These are phyloP conservation scores for Trichoderma sp. DNA, from an alignment of 2,329 filamentous ascomycete species.

Conservation along the genomic window DNA sequence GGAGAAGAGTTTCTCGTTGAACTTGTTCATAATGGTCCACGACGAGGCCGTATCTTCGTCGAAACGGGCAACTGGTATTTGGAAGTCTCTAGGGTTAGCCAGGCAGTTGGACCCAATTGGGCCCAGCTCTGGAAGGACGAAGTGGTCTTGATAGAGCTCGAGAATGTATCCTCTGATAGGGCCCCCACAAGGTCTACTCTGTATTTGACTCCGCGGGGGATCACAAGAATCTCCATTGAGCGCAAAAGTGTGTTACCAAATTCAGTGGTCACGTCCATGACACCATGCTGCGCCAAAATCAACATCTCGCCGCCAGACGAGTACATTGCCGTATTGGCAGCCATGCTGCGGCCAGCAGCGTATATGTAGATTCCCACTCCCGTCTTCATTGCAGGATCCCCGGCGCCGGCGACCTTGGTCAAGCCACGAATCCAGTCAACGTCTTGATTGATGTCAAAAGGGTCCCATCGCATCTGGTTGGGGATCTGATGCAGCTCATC, in stretches of 20 bases:
- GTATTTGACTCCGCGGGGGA: conserved; percentile 75
- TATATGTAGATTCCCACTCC: conserved; percentile 83
- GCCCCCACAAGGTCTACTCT: conserved; percentile 66
- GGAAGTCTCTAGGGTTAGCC: conserved; percentile 75
- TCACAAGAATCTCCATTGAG: conserved; percentile 76
- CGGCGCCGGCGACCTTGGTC: conserved; percentile 74
- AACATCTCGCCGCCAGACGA: conserved; percentile 80
- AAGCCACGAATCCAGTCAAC: conserved; percentile 61
- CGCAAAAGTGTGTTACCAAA: conserved; percentile 74
- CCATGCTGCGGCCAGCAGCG: conserved; percentile 78
- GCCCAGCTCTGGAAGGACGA: conserved; percentile 70
- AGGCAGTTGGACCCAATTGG: conserved; percentile 75
- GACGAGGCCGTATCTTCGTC: conserved; percentile 59
- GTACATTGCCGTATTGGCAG: conserved; percentile 74
- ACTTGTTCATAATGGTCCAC: conserved; percentile 65
- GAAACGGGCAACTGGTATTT: conserved; percentile 71
- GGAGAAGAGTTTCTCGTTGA: conserved; percentile 66
- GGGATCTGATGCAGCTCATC: conserved; percentile 51
- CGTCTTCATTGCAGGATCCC: conserved; percentile 76
- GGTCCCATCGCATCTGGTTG: conserved; percentile 84
- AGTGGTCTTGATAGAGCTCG: conserved; percentile 75
- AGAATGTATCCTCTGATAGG: conserved; percentile 73
- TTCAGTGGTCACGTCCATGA: conserved; percentile 76
- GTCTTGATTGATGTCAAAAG: conserved; percentile 70
- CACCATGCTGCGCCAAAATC: conserved; percentile 75